Conservation (phyloP, 169 alveolate species). For the Plasmodium cynomolgi region DNA sequence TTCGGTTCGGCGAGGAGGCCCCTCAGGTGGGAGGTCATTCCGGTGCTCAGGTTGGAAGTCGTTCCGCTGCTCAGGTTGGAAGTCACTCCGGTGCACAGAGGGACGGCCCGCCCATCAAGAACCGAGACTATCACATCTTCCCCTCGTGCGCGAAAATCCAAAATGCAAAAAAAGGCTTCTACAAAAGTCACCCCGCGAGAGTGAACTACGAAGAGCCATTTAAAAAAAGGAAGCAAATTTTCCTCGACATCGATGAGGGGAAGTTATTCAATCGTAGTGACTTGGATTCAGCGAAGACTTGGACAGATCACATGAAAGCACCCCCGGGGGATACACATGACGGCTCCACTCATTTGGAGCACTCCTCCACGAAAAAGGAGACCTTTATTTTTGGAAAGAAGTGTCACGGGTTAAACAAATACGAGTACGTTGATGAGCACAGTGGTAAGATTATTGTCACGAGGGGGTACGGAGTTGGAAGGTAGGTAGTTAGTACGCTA, state of each 20-base stretch:
- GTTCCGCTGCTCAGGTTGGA: not conserved
- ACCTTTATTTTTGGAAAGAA: constrained; percentile 14
- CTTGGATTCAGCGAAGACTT: not conserved
- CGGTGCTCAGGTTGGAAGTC: too few species aligned
- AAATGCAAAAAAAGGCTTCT: constrained; percentile 15
- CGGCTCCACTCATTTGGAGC: not conserved
- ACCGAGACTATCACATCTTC: constrained; percentile 18
- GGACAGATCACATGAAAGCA: not conserved
- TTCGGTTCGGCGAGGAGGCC: not conserved
- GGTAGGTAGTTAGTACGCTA: not conserved
- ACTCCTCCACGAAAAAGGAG: not conserved
- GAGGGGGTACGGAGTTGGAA: not conserved
- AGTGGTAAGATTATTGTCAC: constrained; percentile 36
- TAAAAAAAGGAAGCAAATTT: constrained; percentile 57
- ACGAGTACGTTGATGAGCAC: constrained; percentile 31
- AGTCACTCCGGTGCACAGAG: not conserved
- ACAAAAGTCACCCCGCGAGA: constrained; percentile 6
- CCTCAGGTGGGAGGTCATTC: not conserved
- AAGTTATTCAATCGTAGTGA: constrained; percentile 7
- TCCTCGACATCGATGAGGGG: constrained; percentile 20
- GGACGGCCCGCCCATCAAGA: not conserved
- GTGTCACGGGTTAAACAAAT: constrained; percentile 61
- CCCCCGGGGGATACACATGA: not conserved
- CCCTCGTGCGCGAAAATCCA: constrained; percentile 33
- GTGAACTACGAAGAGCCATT: constrained; percentile 42